phyloP scores from a whole-genome alignment of 1,284 basidiomycete genomes.

The Exobasidium cylindrosporum region DNA sequence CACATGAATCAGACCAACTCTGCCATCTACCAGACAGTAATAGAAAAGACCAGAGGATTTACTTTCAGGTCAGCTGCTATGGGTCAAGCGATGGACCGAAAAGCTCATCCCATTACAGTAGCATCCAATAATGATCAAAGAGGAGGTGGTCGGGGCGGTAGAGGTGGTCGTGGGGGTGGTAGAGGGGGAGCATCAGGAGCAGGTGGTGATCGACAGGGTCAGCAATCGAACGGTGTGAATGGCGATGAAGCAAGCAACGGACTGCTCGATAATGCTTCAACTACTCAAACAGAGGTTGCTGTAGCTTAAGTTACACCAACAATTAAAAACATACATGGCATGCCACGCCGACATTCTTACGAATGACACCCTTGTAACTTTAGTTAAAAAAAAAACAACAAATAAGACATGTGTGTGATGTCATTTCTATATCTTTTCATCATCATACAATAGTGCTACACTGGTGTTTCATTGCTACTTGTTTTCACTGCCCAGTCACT shows the following conservation, averaged over 20 bases:
- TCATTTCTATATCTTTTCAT: background rate
- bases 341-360: background rate
- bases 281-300: background rate
- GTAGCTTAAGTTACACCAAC: too few species aligned
- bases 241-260: background rate
- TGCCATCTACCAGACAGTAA: constrained; percentile 89
- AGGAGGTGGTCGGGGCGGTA: constrained; percentile 13
- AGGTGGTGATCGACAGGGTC: background rate
- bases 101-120: constrained; percentile 47
- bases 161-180: constrained; percentile 25
- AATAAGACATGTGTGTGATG: background rate
- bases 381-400: background rate
- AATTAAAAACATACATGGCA: too few species aligned
- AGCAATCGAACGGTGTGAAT: constrained; percentile 4
- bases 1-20: constrained; percentile 86
- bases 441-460: background rate
- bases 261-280: background rate
- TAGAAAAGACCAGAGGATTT: constrained; percentile 90
- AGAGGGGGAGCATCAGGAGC: constrained; percentile 37
- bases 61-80: constrained; percentile 86
- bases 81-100: constrained; percentile 74
- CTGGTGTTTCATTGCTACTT: background rate
- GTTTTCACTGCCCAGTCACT: constrained; percentile 10
- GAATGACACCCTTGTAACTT: background rate
- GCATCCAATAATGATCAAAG: constrained; percentile 9